These are phyloP conservation scores for Leptoxyphium fumago DNA, from an alignment of 2,329 filamentous ascomycete genomes.

Conservation along the genomic window DNA sequence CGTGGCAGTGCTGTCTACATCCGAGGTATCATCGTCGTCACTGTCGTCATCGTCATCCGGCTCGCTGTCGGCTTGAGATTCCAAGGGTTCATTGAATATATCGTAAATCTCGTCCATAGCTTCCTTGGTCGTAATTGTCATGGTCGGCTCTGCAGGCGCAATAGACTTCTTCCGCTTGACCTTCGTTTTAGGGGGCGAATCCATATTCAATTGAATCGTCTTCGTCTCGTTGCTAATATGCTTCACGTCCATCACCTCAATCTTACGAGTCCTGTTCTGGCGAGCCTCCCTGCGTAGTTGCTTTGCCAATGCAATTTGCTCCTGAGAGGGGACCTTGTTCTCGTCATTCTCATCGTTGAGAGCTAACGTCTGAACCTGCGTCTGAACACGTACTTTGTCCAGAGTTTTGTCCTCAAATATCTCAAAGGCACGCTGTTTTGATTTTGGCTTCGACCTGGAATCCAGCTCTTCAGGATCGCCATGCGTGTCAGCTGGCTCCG, in stretches of 20 bases:
- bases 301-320: slow-evolving; percentile 31
- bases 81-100: slow-evolving; percentile 81
- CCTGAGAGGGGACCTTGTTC: slow-evolving; percentile 29
- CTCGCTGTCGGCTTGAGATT: slow-evolving; percentile 35
- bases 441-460: background rate
- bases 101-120: slow-evolving; percentile 96
- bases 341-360: slow-evolving; percentile 32
- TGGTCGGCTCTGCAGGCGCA: slow-evolving; percentile 71
- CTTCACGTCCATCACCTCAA: slow-evolving; percentile 64
- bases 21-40: slow-evolving; percentile 69
- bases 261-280: slow-evolving; percentile 36
- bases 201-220: slow-evolving; percentile 86
- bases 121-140: slow-evolving; percentile 91
- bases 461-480: background rate
- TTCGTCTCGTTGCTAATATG: slow-evolving; percentile 69
- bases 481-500: slow-evolving; percentile 2
- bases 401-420: slow-evolving; percentile 18
- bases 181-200: slow-evolving; percentile 76
- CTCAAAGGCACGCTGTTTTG: slow-evolving; percentile 18
- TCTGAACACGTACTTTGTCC: slow-evolving; percentile 13
- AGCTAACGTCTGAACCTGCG: slow-evolving; percentile 15
- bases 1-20: slow-evolving; percentile 64
- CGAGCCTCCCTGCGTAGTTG: slow-evolving; percentile 33
- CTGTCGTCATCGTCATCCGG: slow-evolving; percentile 51
- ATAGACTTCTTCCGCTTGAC: slow-evolving; percentile 59